Conservation (phyloP, 768 basidiomycete genomes). For the Rhizopogon vulgaris region DNA sequence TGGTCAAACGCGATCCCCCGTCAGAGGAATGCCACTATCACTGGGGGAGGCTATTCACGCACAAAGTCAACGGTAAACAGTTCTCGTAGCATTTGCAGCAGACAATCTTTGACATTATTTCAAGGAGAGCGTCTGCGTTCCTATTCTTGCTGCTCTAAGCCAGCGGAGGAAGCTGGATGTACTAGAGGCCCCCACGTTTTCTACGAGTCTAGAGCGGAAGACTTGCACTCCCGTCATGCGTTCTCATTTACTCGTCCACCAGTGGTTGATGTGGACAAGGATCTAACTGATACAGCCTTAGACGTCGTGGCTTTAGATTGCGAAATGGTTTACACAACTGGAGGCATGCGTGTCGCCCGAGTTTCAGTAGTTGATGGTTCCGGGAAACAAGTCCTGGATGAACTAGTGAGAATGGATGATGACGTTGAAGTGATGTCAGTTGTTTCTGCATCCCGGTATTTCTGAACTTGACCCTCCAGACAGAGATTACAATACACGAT, state of each 20-base stretch:
- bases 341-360: constrained; percentile 85
- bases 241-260: constrained; percentile 49
- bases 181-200: constrained; percentile 85
- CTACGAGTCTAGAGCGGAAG: constrained; percentile 61
- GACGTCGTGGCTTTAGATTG: constrained; percentile 91
- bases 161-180: constrained; percentile 60
- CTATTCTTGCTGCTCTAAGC: constrained; percentile 75
- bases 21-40: constrained; percentile 72
- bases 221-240: constrained; percentile 67
- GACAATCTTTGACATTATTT: neutral
- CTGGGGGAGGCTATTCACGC: constrained; percentile 69
- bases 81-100: neutral
- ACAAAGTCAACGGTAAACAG: constrained; percentile 53
- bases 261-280: neutral
- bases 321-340: constrained; percentile 95
- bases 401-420: constrained; percentile 75
- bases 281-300: constrained; percentile 33
- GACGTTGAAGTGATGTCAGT: constrained; percentile 73
- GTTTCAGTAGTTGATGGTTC: constrained; percentile 82
- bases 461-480: constrained; percentile 2
- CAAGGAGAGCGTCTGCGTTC: constrained; percentile 64
- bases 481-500: constrained; percentile 90
- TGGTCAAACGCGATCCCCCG: constrained; percentile 54
- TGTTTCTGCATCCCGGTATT: constrained; percentile 1
- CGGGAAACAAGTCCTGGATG: constrained; percentile 74